Evolutionary conservation across 306 rosid genomes (phyloP).

Genomic region (Pyrus communis): DNA sequence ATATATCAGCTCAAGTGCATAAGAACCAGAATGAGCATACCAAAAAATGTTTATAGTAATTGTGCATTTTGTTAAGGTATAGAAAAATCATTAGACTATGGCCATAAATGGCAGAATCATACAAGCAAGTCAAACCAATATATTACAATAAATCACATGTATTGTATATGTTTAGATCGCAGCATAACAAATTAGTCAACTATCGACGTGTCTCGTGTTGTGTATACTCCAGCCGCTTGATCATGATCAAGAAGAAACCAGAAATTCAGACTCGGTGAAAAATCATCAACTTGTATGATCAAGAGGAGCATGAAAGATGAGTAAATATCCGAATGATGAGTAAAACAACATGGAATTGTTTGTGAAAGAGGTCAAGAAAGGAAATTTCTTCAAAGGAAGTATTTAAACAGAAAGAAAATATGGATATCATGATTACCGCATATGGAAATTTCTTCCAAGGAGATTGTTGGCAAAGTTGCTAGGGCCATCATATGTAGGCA

Average conservation of each 20-base stretch:
- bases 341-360: neutral
- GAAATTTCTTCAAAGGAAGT: neutral
- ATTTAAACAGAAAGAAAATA: neutral
- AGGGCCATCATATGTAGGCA: slow-evolving; percentile 99
- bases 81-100: neutral
- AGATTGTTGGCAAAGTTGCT: slow-evolving; percentile 99
- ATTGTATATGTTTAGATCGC: neutral
- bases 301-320: too few relatives aligned
- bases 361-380: neutral
- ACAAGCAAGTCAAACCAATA: neutral
- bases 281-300: neutral
- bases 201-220: neutral
- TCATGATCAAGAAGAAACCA: neutral
- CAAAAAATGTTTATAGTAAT: neutral
- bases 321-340: neutral
- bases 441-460: too few relatives aligned
- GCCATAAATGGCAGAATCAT: neutral
- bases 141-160: neutral
- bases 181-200: neutral
- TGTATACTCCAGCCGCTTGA: too few relatives aligned
- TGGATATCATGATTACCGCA: slow-evolving; percentile 7
- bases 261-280: neutral
- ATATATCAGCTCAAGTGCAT: neutral
- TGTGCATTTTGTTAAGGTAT: neutral
- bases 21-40: neutral